Conservation (phyloP, 176 grass and related monocot genomes). For the Pontederia paniculata region DNA sequence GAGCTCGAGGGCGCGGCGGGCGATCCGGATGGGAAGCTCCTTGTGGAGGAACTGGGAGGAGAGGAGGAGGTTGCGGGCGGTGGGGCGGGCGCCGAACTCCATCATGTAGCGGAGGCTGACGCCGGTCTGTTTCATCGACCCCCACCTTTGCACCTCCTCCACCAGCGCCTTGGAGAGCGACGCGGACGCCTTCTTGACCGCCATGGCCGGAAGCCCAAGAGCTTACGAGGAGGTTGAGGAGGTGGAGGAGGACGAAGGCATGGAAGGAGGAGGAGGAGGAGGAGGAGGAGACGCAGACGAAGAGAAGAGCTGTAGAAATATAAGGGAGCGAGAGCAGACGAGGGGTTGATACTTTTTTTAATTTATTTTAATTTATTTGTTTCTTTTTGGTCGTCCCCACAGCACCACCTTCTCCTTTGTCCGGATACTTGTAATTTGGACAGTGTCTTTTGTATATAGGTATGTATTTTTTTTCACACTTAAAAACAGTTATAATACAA, state of each 20-base stretch:
- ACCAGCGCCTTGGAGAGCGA: conserved; percentile 51
- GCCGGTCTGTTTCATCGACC: conserved; percentile 73
- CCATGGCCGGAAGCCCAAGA: background rate
- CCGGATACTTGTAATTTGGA: no score
- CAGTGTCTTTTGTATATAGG: no score
- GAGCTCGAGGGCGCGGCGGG: conserved; percentile 61
- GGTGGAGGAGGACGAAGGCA: background rate
- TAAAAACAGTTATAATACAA: no score
- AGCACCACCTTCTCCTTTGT: no score
- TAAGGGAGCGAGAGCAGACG: background rate
- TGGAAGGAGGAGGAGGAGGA: background rate
- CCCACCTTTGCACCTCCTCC: conserved; percentile 79
- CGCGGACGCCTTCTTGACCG: conserved; percentile 41
- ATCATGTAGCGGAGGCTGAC: conserved; percentile 94
- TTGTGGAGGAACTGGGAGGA: conserved; percentile 83
- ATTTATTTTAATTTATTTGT: no score
- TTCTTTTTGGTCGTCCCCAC: no score
- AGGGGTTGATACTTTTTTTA: background rate
- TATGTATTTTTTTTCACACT: no score
- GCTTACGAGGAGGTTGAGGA: background rate
- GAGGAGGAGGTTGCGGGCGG: conserved; percentile 53
- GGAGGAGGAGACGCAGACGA: background rate
- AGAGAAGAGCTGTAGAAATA: background rate
- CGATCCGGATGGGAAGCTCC: conserved; percentile 80
- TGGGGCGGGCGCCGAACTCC: conserved; percentile 82